Evolutionary conservation across 148 eudicot genomes (phyloP), one percentile per base, ranked within the genome.

Genomic region (Dianthus caryophyllus): DNA sequence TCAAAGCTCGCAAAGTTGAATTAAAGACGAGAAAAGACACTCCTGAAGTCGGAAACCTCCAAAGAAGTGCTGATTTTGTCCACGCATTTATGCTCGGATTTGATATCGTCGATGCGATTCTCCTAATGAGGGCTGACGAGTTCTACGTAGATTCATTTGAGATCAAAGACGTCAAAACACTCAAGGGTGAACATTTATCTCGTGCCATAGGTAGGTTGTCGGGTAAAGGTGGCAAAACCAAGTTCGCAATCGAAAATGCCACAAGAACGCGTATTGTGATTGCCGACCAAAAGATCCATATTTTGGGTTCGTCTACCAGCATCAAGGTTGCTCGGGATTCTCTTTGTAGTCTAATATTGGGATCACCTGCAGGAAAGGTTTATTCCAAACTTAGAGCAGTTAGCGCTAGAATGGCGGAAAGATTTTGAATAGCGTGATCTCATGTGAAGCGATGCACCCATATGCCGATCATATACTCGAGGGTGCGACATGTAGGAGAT

Each of bases 321-420:
- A 88, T 83, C 68, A 90, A 90, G 76, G 71, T 90, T 43, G 95
- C 95, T 0, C 81, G 95, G 25, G 84, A 81, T 56, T 88, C 95
- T 2, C 83, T 91, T 30, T 91, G 95, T 68, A 91, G 89, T 61
- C 83, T 91, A 16, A 91, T 91, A 18, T 26, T 91, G 78, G 97
- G 97, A 5, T 91, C 97, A 0, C 97, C 97, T 30, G 97, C 97
- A 33, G 97, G 95, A 17, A 91, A 91, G 72, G 97, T 91, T 24
- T 91, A 91, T 57, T 91, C 97, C 0, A 91, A 91, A 70, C 87
- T 91, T 49, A 78, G 97, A 74, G 81, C 95, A 8, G 97, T 91
- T 48, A 64, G 84, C 76, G 86, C 95, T 7, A 79, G 95, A 72
- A 56, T 90, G 69, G 95, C 89, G 0, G 95, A 91, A 73, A 81